Percentiles rank a stretch among this genome's conserved stretches.
Conservation (phyloP, 176 grass and related monocot genomes). For the Microstegium vimineum region DNA sequence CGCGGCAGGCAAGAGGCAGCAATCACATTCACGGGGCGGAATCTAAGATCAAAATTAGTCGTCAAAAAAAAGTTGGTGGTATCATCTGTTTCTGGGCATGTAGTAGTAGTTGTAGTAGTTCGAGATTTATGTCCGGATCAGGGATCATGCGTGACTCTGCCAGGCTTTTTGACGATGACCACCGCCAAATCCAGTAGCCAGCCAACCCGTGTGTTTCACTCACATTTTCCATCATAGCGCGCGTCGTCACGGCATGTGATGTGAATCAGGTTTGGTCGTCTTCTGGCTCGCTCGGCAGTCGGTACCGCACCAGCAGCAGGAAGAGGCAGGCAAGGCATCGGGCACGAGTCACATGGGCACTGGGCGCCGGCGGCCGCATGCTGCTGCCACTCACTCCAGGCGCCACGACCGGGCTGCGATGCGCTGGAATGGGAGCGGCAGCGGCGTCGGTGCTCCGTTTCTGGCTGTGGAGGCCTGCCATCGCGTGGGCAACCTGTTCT, state of each 20-base stretch:
- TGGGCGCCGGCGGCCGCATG: background rate
- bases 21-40: background rate
- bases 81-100: background rate
- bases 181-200: background rate
- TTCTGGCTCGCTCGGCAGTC: background rate
- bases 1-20: background rate
- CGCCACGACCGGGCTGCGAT: background rate
- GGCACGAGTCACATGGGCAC: constrained; percentile 6
- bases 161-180: constrained; percentile 4
- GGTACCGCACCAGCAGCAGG: background rate
- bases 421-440: background rate
- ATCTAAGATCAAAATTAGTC: too few relatives aligned
- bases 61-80: background rate
- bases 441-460: too few relatives aligned
- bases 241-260: background rate
- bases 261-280: background rate
- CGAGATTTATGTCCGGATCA: background rate
- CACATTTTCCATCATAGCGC: background rate
- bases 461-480: too few relatives aligned
- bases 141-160: background rate
- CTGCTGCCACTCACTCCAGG: background rate
- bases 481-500: too few relatives aligned
- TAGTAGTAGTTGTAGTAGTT: too few relatives aligned
- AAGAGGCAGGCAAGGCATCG: background rate
- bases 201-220: background rate